phyloP scores from a whole-genome alignment of 2,329 filamentous ascomycete species.

The Epichloe bromicola region DNA sequence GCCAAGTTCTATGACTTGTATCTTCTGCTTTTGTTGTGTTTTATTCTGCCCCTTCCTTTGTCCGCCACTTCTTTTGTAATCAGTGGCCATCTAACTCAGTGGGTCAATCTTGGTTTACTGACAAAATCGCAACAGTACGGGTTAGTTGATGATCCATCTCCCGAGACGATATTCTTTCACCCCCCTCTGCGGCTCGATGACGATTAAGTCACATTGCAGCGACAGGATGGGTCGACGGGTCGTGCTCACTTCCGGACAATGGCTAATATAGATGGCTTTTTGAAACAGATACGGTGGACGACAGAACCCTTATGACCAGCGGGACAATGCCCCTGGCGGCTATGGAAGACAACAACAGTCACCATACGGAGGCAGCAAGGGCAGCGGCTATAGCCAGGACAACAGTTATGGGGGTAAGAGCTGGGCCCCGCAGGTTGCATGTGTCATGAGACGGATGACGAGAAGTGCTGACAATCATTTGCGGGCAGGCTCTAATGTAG shows the following conservation, averaged over 20 bases:
- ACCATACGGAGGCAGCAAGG: constrained; percentile 11
- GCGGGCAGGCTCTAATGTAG: constrained; percentile 39
- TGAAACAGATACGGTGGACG: constrained; percentile 37
- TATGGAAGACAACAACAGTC: constrained; percentile 16
- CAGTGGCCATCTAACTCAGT: background rate
- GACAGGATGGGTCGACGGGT: background rate
- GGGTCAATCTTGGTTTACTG: constrained; percentile 11
- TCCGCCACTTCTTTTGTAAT: background rate
- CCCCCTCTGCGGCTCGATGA: background rate
- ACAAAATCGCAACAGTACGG: constrained; percentile 34
- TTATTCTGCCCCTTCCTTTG: background rate
- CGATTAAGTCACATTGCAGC: background rate
- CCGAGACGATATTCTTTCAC: background rate
- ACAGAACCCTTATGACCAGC: constrained; percentile 47
- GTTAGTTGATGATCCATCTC: constrained; percentile 25
- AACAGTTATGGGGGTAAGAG: constrained; percentile 19
- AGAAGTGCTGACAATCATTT: background rate
- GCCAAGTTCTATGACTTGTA: background rate
- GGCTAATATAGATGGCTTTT: background rate
- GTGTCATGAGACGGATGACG: background rate
- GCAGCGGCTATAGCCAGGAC: constrained; percentile 12
- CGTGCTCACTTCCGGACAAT: background rate
- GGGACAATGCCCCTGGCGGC: constrained; percentile 25
- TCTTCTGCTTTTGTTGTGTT: background rate
- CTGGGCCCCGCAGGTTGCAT: background rate